Conservation (phyloP, 139 green algal genomes). For the Micromonas pusilla region DNA sequence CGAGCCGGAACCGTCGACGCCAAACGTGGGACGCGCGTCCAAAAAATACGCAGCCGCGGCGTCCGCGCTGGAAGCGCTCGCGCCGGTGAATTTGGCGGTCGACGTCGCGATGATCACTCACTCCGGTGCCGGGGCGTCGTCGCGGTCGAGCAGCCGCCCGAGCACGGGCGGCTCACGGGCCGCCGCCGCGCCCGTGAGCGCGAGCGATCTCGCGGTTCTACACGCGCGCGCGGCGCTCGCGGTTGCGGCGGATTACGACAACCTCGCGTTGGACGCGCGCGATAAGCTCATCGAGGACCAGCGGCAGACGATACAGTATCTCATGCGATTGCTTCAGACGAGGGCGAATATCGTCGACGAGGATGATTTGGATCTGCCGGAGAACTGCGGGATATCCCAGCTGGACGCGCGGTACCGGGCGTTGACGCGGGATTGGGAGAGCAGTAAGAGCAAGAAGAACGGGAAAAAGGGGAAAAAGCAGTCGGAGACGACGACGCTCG, state of each 20-base stretch:
- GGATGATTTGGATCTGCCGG: background rate
- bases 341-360: too few species aligned
- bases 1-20: too few species aligned
- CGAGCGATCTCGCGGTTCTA: background rate
- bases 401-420: background rate
- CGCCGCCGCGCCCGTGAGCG: background rate
- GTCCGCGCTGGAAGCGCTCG: background rate
- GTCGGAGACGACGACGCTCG: too few species aligned
- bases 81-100: too few species aligned
- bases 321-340: too few species aligned
- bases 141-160: too few species aligned
- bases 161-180: too few species aligned
- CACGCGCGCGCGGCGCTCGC: background rate
- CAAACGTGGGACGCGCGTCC: background rate
- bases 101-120: too few species aligned
- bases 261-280: background rate
- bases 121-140: too few species aligned
- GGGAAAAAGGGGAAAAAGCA: too few species aligned
- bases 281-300: background rate
- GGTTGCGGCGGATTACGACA: background rate
- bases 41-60: background rate
- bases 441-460: too few species aligned
- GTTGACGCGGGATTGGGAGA: too few species aligned
- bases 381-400: background rate
- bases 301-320: background rate